Conservation (phyloP, 352 stramenopile genomes). For the Pythium angustatum region DNA sequence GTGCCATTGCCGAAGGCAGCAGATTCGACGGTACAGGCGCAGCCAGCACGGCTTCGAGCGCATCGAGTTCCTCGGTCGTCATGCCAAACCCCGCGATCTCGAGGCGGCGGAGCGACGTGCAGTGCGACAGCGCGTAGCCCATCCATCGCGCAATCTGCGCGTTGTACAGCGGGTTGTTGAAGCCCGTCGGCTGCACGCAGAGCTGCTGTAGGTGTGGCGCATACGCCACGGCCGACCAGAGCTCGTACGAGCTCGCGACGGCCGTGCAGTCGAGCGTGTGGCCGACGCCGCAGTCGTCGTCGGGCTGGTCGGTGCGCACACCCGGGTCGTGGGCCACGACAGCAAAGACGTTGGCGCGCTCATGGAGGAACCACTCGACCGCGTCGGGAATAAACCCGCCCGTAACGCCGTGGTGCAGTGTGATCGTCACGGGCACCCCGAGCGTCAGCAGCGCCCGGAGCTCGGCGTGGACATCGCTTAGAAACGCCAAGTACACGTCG, state of each 20-base stretch:
- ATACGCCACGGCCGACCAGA: conserved; percentile 6
- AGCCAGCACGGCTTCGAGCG: neutral
- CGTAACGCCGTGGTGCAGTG: neutral
- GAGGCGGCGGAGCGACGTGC: neutral
- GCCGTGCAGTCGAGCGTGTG: neutral
- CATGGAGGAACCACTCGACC: neutral
- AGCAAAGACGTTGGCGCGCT: neutral
- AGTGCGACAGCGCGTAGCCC: neutral
- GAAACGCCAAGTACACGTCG: neutral
- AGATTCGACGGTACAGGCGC: neutral
- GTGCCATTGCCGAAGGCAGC: neutral
- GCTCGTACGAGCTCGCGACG: conserved; percentile 6
- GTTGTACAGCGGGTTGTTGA: neutral
- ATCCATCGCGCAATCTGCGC: conserved; percentile 3
- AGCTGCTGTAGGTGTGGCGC: neutral
- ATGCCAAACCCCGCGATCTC: neutral
- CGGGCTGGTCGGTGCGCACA: neutral
- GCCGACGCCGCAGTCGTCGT: neutral
- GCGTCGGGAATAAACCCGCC: neutral
- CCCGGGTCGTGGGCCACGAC: neutral
- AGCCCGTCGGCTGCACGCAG: neutral
- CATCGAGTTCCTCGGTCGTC: neutral
- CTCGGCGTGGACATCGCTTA: neutral
- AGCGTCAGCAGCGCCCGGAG: neutral
- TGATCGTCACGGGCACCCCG: neutral